Base-by-base conservation (phyloP, 1,284 basidiomycete genomes). In the Stygiomarasmius scandens region DNA sequence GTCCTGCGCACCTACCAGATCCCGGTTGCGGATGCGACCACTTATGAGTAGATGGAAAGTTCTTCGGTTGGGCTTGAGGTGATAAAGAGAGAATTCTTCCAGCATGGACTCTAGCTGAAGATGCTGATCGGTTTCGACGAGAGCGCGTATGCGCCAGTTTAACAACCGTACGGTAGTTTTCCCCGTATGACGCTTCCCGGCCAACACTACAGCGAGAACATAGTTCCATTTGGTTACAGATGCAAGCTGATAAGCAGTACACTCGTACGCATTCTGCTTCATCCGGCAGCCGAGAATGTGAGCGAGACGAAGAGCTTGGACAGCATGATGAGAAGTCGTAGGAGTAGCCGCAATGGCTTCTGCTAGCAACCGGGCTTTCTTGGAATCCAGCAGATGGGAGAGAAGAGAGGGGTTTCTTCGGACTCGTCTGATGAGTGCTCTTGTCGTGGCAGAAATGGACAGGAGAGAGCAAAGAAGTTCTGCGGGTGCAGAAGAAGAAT, bases 21-120 rank as follows among this genome's bases (percentile, higher is more conserved):
- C 79, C 70, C 78, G 76, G 68, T 92, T 92, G 66, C 81, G 85
- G 53, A 92, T 74, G 67, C 86, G 79, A 25, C 83, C 86, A 6
- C 82, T 78, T 12, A 90, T 72, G 38, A 91, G 74, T 16, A 87
- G 74, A 65, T 89, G 86, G 67, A 80, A 90, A 1, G 89, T 90
- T 62, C 82, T 75, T 48, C 80, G 77, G 49, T 77, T 81, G 23
- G 86, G 86, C 16, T 63, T 64, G 43, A 86, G 63, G 1, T 73
- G 66, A 56, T 78, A 71, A 29, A 66, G 63, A 45, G 73, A 66
- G 74, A 87, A 90, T 53, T 83, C 77, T 47, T 74, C 67, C 53
- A 87, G 68, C 2, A 81, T 73, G 24, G 64, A 65, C 60, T 76
- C 70, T 36, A 91, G 71, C 9, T 66, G 65, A 23, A 69, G 66